Base-by-base conservation (phyloP, 208 protist genomes). In the Trypanosoma brucei region DNA sequence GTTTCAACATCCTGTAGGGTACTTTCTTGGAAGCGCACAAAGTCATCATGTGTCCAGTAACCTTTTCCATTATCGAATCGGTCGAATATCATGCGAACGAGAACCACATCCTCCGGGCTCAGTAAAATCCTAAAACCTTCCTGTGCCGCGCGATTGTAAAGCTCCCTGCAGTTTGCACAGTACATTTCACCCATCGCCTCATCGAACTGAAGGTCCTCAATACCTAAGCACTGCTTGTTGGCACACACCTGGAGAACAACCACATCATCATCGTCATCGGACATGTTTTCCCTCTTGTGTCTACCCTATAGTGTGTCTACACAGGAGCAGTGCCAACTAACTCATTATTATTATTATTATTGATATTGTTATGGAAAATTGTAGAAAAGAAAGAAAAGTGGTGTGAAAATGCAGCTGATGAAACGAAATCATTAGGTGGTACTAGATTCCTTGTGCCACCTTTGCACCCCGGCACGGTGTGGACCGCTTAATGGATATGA, bases 241-340 rank as follows among this genome's bases (percentile, higher is more conserved):
- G 79, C 77, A 55, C 88, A 94, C 31, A 90, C 83, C 49, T 83
- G 84, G 36, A 94, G 61, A 3, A 94, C 84, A 2, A 94, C 71
- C 22, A 94, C 72, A 55, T 93, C 87, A 30, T 90, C 84, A 35
- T 94, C 88, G 35, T 91, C 83, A 40, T 88, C 64, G 6, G 70
- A 76, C 68, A 75, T 75, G 45, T 14, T 56, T 55, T 62, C 35
- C 31, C 2, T 56, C 34, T 14, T 33, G n/a, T 22, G 22, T 22
- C 22, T 22, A 22, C 22, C 22, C 22, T 22, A 22, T 22, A 22
- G 22, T 22, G 22, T 22, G 22, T 22, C 22, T 22, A 22, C 22
- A 22, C 22, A 22, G 22, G 22, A 22, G 22, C 22, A 22, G 22
- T 22, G 22, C 22, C 22, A 22, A 22, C 22, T 22, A 22, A 8